Evolutionary conservation across 441 rosid species (phyloP), one percentile per base, ranked within the genome.

Genomic region (Populus hybrid): DNA sequence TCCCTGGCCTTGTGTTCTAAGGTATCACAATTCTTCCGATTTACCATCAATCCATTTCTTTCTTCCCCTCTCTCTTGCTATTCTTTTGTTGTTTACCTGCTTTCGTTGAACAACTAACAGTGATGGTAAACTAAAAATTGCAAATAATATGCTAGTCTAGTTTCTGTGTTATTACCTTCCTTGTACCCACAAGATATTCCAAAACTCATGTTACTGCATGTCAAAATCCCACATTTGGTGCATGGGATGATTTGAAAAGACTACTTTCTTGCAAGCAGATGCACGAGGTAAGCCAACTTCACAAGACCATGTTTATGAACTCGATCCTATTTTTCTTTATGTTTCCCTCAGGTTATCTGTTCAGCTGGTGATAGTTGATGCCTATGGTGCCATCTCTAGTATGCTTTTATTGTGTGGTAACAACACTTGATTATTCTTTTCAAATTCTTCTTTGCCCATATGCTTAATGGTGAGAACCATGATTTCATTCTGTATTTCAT

Each of bases 371-470:
- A 86, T 94, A 86, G 86, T 92, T 94, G 90, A 89, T 92, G 88
- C 94, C 84, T 89, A 76, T 93, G 97, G 91, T 91, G 89, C 89
- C 91, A 87, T 94, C 93, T 88, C 91, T 95, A 84, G 76, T 91
- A 87, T 93, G 91, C 89, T 96, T 90, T 91, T 93, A 79, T 84
- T 94, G 87, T 94, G 93, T 94, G 98, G 98, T 96, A 93, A 91
- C 90, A 78, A 61, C 82, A 82, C 87, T 85, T 84, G 82, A 84
- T 87, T 85, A 78, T 65, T 80, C 78, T 75, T 80, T 83, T 72
- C 79, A 6, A 73, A 30, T 28, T 28, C 30, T 72, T 75, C 54
- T 81, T 78, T 64, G 35, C 72, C 76, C 61, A 68, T 69, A 65
- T 79, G 82, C 81, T 80, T 89, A 78, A 61, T 79, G 69, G 74